Percentiles rank a stretch among this genome's conserved stretches.
Conservation (phyloP, 2,329 filamentous ascomycete species). For the Cercospora brassicicola region DNA sequence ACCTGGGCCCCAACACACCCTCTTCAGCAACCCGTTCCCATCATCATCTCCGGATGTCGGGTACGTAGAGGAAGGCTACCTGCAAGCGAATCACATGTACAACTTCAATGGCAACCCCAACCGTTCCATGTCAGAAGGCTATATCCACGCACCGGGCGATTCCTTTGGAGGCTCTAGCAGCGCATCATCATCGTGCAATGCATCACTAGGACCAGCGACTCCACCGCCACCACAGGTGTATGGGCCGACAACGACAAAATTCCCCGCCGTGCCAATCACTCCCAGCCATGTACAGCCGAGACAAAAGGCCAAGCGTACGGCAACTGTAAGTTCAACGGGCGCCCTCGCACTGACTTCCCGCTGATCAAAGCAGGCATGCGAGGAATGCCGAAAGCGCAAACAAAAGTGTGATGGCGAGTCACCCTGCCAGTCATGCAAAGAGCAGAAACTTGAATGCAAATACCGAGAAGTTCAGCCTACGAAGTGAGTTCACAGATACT, state of each 20-base stretch:
- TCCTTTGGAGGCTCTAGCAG: slow-evolving; percentile 25
- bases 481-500: slow-evolving; percentile 21
- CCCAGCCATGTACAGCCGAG: slow-evolving; percentile 26
- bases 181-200: slow-evolving; percentile 26
- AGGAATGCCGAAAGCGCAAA: slow-evolving; percentile 30
- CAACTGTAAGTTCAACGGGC: slow-evolving; percentile 21
- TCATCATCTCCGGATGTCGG: slow-evolving; percentile 17
- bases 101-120: slow-evolving; percentile 15
- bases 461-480: slow-evolving; percentile 30
- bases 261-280: slow-evolving; percentile 28
- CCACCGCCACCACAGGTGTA: slow-evolving; percentile 17
- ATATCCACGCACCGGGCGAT: slow-evolving; percentile 17
- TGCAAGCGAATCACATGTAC: slow-evolving; percentile 23
- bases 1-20: slow-evolving; percentile 18
- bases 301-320: slow-evolving; percentile 32
- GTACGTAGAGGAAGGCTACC: slow-evolving; percentile 26
- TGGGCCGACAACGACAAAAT: slow-evolving; percentile 20
- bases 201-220: slow-evolving; percentile 26
- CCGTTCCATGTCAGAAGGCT: slow-evolving; percentile 25
- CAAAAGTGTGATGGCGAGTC: slow-evolving; percentile 30
- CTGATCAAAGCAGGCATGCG: slow-evolving; percentile 24
- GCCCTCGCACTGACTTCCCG: background rate
- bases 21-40: slow-evolving; percentile 27
- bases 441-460: slow-evolving; percentile 30
- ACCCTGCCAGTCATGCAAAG: slow-evolving; percentile 30